phyloP scores from a whole-genome alignment of 805 yeast genomes.

The Barnettozyma sp. region DNA sequence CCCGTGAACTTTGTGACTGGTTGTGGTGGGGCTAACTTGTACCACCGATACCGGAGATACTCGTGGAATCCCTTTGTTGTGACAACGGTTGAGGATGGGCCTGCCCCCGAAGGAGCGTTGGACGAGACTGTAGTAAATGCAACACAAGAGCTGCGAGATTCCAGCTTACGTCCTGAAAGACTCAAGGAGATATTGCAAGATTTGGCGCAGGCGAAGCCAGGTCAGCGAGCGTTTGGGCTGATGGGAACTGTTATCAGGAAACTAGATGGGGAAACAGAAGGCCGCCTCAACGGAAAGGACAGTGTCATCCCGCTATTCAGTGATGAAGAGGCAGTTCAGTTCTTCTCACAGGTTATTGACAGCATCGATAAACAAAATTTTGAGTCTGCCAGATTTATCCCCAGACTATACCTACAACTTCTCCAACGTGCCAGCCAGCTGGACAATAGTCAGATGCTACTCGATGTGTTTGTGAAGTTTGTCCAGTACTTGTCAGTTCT shows the following conservation, averaged over 20 bases:
- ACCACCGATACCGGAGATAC: constrained; percentile 1
- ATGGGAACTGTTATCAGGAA: constrained; percentile 18
- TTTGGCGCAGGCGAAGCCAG: not conserved
- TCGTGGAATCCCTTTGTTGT: constrained; percentile 12
- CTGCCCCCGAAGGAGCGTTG: constrained; percentile 2
- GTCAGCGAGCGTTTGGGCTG: constrained; percentile 5
- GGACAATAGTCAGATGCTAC: constrained; percentile 5
- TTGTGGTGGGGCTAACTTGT: not conserved
- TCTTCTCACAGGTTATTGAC: constrained; percentile 11
- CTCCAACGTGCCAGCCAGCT: constrained; percentile 3
- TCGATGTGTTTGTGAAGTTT: constrained; percentile 12
- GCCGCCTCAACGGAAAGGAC: not conserved
- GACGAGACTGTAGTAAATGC: constrained; percentile 9
- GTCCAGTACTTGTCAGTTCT: constrained; percentile 13
- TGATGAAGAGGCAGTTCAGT: constrained; percentile 6
- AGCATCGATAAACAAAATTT: constrained; percentile 14
- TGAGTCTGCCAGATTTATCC: constrained; percentile 20
- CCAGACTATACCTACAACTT: constrained; percentile 19
- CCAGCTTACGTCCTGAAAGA: not conserved
- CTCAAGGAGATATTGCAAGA: constrained; percentile 5
- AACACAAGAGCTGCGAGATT: constrained; percentile 11
- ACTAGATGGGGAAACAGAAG: too few relatives aligned
- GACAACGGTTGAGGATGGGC: constrained; percentile 3
- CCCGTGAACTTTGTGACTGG: too few relatives aligned
- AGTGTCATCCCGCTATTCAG: constrained; percentile 9